A percentile compares a stretch with the other conserved stretches of the same genome.
phyloP scores from a whole-genome alignment of 140 eudicot genomes.

The Oenanthe javanica region DNA sequence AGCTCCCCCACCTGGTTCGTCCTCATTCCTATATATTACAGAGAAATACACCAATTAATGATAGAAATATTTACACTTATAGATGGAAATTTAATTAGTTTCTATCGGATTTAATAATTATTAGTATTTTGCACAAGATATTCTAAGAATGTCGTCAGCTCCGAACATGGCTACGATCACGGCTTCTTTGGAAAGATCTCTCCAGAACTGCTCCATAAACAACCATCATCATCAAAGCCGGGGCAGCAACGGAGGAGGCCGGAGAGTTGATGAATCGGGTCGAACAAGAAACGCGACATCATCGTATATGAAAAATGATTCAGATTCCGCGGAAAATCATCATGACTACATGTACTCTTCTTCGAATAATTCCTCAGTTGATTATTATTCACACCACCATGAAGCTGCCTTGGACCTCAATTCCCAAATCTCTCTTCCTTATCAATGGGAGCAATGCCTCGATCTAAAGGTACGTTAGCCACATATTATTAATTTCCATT shows the following conservation, averaged over 20 bases:
- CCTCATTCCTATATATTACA: background rate
- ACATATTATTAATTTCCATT: background rate
- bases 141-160: conserved; percentile 22
- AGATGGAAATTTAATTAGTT: background rate
- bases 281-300: conserved; percentile 5
- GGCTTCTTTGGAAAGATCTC: conserved; percentile 78
- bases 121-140: background rate
- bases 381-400: conserved; percentile 5
- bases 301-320: background rate
- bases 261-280: conserved; percentile 17
- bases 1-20: background rate
- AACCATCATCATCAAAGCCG: conserved; percentile 16
- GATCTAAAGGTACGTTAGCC: conserved; percentile 80
- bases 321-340: conserved; percentile 22
- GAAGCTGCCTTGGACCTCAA: conserved; percentile 65
- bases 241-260: conserved; percentile 14
- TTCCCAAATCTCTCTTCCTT: conserved; percentile 69
- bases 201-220: conserved; percentile 72
- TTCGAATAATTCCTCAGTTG: background rate
- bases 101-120: background rate
- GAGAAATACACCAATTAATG: background rate
- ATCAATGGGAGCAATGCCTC: conserved; percentile 96
- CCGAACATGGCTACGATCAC: conserved; percentile 84
- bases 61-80: background rate
- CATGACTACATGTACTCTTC: background rate